phyloP scores from a whole-genome alignment of 23 red algal species.

The Gracilaria caudata region DNA sequence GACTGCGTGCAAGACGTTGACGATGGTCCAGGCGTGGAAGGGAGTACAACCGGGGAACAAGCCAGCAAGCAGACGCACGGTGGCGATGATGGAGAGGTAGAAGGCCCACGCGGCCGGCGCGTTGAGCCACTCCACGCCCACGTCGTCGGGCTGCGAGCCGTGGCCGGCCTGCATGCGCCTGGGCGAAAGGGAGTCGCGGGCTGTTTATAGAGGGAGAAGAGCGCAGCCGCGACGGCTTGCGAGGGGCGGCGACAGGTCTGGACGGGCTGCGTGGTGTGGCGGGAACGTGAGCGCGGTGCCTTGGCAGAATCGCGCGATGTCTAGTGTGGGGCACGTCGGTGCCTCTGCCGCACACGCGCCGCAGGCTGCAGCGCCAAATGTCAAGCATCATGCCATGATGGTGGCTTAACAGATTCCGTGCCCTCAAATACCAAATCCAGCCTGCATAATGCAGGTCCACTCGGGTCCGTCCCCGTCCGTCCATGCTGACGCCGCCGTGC shows the following conservation, averaged over 20 bases:
- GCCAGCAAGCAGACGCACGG: slow-evolving; percentile 80
- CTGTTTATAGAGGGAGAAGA: background rate
- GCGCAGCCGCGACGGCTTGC: background rate
- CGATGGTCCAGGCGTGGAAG: slow-evolving; percentile 82
- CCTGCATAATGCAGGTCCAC: too few species aligned
- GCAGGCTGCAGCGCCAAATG: too few species aligned
- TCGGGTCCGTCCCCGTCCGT: too few species aligned
- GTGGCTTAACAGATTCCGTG: too few species aligned
- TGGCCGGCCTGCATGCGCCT: slow-evolving; percentile 92
- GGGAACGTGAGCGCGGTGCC: too few species aligned
- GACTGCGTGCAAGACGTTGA: slow-evolving; percentile 91
- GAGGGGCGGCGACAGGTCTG: background rate
- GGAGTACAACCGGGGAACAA: slow-evolving; percentile 57
- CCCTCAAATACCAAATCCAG: background rate
- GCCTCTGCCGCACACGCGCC: too few species aligned
- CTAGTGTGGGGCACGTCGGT: too few species aligned
- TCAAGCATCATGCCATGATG: too few species aligned
- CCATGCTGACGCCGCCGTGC: background rate
- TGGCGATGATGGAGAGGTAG: slow-evolving; percentile 80
- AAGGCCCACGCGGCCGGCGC: slow-evolving; percentile 90
- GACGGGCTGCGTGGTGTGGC: too few species aligned
- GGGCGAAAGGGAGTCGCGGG: background rate
- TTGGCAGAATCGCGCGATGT: too few species aligned
- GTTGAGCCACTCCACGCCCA: slow-evolving; percentile 95
- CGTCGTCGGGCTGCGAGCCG: slow-evolving; percentile 86